Base-by-base conservation (phyloP, 352 stramenopile species). In the Salisapilia sapeloensis region DNA sequence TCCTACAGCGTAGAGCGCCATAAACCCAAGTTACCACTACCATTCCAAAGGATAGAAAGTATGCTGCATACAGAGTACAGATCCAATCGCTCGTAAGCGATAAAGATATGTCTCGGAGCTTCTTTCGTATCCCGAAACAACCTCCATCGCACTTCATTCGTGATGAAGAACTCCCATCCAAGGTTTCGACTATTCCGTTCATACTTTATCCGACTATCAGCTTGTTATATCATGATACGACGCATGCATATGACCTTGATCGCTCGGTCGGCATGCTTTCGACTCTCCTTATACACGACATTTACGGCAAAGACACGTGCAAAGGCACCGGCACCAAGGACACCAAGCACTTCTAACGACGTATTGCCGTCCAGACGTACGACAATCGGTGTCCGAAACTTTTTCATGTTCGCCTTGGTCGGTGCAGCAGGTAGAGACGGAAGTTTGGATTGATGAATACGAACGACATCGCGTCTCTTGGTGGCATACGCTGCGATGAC, bases 141-240 rank as follows among this genome's bases (percentile, higher is more conserved):
- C 6, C 6, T 8, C 2, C 8, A 19, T 20, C n/a, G 30, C 26
- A 39, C 29, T 40, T 48, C 61, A 44, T 76, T 57, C 19, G 61
- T 64, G 18, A 85, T 52, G 36, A 70, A 86, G 22, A 79, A 71
- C 29, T 91, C 76, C 76, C 76, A 91, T n/a, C 53, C 49, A 24
- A 91, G 30, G 35, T 81, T 82, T 11, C 54, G 54, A 16, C 57
- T 53, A 19, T 59, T 51, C 21, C 72, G 83, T 45, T 91, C 76
- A 45, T 62, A 58, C 76, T 91, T 18, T 29, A 18, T 11, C 30
- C 11, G 26, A 30, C 13, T 29, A 39, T 17, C 3, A 21, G 8
- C 25, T 18, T 26, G 12, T 29, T 2, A 26, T 29, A 30, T 12
- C 25, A 38, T 10, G 4, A 35, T 31, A n/a, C 10, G 23, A 17